Evolutionary conservation across 257 asterid species (phyloP), one percentile per base, ranked within the genome.

Genomic region (Asclepias syriaca): DNA sequence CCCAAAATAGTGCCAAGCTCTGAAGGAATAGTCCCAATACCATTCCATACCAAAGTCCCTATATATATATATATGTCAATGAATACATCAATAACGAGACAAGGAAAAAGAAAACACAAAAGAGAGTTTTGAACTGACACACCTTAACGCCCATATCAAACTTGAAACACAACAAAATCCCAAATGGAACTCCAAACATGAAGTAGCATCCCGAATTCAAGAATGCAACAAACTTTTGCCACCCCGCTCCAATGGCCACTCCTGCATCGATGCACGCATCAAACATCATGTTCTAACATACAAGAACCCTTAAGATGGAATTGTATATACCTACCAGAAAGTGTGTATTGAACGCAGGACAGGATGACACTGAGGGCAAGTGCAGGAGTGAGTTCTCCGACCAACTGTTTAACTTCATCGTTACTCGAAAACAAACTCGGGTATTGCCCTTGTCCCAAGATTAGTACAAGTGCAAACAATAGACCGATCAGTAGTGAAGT

Each of bases 231-330:
- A 84, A 58, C 15, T 86, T 86, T 83, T 90, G 97, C 97, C 97
- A 90, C 59, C 97, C 97, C 1, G 90, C 95, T 72, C 97, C 97
- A 61, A 85, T 81, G 0, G 97, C 95, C 76, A 87, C 97, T 5
- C 95, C 96, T 89, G 75, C 76, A 76, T 24, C 5, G 24, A 5
- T 18, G 4, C 21, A 54, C 18, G 24, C 53, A 48, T 14, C 46
- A 40, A n/a, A n/a, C n/a, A 43, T 43, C 48, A 43, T 8, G 48
- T 43, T 43, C 10, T 43, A 9, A 43, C 11, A 43, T 6, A 43
- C 6, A 43, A 43, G 45, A 6, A 40, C 45, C 3, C 45, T 1
- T 29, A 29, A 34, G 46, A 8, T 40, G 9, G 46, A 16, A 5
- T 9, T 9, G 27, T 24, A 21, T 11, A 6, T 6, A 8, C 12